phyloP scores from a whole-genome alignment of 768 basidiomycete species.

The Boletus rex-veris region DNA sequence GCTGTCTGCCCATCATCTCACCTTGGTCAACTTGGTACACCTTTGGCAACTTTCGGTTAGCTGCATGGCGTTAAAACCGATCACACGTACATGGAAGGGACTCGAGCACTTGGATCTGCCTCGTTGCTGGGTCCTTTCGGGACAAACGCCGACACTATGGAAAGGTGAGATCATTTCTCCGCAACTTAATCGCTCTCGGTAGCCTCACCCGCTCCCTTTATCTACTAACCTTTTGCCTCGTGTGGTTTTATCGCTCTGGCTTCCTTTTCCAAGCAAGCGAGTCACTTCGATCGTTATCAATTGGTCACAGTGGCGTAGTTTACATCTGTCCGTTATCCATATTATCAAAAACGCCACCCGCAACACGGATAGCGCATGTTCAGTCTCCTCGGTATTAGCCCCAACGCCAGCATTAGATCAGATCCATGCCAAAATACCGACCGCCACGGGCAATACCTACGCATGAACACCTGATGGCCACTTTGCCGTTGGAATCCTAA shows the following conservation, averaged over 20 bases:
- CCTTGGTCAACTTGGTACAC: background rate
- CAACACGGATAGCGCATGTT: background rate
- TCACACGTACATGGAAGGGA: conserved; percentile 2
- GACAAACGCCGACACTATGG: background rate
- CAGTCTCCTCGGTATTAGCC: conserved; percentile 13
- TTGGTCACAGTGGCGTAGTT: conserved; percentile 14
- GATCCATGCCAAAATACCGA: conserved; percentile 10
- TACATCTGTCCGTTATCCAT: conserved; percentile 4
- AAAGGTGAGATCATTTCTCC: conserved; percentile 8
- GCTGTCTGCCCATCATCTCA: too few species aligned
- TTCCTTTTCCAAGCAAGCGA: conserved; percentile 9
- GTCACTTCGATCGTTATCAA: conserved; percentile 1
- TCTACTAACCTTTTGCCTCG: conserved; percentile 2
- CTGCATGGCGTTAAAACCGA: background rate
- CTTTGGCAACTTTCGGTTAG: background rate
- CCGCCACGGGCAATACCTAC: conserved; percentile 1
- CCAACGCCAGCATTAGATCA: conserved; percentile 10
- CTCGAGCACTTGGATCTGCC: background rate
- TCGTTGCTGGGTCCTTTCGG: background rate
- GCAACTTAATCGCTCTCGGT: conserved; percentile 7
- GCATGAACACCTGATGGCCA: too few species aligned
- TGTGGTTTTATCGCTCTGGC: background rate
- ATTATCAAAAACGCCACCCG: conserved; percentile 13
- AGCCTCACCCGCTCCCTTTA: background rate
- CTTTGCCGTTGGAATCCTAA: background rate